Base-by-base conservation (phyloP, 2,329 filamentous ascomycete genomes). In the Curvularia eragrostidis region DNA sequence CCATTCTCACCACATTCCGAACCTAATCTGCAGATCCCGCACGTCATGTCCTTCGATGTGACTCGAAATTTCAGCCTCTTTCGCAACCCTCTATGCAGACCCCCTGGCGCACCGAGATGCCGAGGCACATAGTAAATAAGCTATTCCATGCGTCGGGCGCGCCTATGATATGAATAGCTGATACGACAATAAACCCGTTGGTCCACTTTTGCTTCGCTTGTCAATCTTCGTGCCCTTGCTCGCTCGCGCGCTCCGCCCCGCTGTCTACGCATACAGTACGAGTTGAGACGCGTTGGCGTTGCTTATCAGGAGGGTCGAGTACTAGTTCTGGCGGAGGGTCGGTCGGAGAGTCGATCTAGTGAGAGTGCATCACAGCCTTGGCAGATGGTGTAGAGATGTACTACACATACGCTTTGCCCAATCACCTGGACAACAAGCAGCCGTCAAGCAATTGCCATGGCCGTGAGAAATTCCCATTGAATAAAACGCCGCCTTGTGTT, bases 241-340 rank as follows among this genome's bases (percentile, higher is more conserved):
- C 39, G n/a, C 38, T 42, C 39, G 39, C 39, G 21, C 39, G 39
- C 39, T 42, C 39, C 39, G 39, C 39, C 23, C 39, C 39, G 39
- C 39, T 42, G 39, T n/a, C 21, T 18, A 42, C n/a, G n/a, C n/a
- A n/a, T n/a, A n/a, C n/a, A n/a, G n/a, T n/a, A n/a, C n/a, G 21
- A 23, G 21, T 24, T 42, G 6, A 23, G 21, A 42, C 21, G 39
- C 39, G 39, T 42, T 3, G 21, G 21, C 13, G 12, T n/a, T 42
- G 5, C 19, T 24, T 10, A 7, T 24, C 19, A 5, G 19, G 13
- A 19, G 19, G 19, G 21, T 23, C 7, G 15, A 21, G 24, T 21
- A 9, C 21, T 12, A 42, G 12, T n/a, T 21, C 13, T 24, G 39
- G 24, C 39, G 39, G 39, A 42, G 0, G 21, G 39, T 42, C 1